Evolutionary conservation across 805 yeast genomes (phyloP).

Genomic region (Candida adriatica): DNA sequence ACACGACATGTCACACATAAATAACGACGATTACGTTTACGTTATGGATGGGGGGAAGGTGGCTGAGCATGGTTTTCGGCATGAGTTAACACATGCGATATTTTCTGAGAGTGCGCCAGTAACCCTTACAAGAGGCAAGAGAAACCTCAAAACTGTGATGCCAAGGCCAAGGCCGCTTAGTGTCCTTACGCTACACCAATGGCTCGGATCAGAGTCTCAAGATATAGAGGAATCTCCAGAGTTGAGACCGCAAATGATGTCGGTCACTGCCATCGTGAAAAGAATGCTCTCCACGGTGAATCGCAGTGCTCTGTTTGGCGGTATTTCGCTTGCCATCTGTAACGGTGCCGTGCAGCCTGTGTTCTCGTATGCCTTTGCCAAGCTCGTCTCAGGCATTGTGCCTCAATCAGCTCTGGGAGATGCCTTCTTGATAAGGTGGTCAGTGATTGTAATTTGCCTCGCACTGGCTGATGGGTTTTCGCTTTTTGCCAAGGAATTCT

Average conservation of each 20-base stretch:
- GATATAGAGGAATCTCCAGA: conserved; percentile 1
- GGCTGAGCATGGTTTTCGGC: conserved; percentile 35
- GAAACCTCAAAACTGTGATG: background rate
- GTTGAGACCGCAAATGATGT: conserved; percentile 21
- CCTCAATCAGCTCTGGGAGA: conserved; percentile 32
- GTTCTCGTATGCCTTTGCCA: conserved; percentile 73
- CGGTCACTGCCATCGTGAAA: conserved; percentile 24
- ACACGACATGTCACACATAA: conserved; percentile 63
- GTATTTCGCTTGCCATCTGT: conserved; percentile 43
- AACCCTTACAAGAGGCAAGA: background rate
- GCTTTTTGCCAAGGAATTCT: conserved; percentile 41
- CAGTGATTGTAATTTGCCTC: conserved; percentile 54
- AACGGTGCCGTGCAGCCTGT: conserved; percentile 68
- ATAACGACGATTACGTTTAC: conserved; percentile 48
- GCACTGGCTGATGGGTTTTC: conserved; percentile 56
- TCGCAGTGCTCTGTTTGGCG: conserved; percentile 34
- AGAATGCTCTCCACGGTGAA: conserved; percentile 24
- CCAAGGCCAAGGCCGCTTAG: background rate
- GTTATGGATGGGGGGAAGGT: conserved; percentile 56
- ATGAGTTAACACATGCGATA: conserved; percentile 22
- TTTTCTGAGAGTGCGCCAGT: conserved; percentile 15
- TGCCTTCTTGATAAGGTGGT: conserved; percentile 51
- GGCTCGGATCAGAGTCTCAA: background rate
- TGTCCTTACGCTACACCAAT: background rate
- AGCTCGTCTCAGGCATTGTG: conserved; percentile 57